Evolutionary conservation across 768 basidiomycete species (phyloP).

Genomic region (Zangia roseola): DNA sequence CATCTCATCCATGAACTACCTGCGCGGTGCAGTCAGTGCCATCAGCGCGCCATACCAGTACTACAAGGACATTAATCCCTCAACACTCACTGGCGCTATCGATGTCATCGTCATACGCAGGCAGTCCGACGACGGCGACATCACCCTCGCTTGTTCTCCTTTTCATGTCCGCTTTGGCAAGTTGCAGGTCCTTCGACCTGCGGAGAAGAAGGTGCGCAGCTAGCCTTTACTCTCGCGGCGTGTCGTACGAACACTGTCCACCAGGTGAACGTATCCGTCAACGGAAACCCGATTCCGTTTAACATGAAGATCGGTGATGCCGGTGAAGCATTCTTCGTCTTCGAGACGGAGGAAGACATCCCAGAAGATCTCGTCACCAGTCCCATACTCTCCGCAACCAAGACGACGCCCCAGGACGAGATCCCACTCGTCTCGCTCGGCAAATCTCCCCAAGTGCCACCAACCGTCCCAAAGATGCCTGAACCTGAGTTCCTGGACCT

Average conservation of each 20-base stretch:
- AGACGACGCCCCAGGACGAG: slow-evolving; percentile 25
- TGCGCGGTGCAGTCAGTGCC: slow-evolving; percentile 81
- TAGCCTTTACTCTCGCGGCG: neutral
- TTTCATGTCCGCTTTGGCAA: slow-evolving; percentile 99
- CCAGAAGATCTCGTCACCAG: slow-evolving; percentile 93
- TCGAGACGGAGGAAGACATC: slow-evolving; percentile 94
- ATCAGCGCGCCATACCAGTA: slow-evolving; percentile 88
- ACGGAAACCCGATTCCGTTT: slow-evolving; percentile 84
- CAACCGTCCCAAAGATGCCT: slow-evolving; percentile 21
- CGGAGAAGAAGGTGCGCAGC: slow-evolving; percentile 80
- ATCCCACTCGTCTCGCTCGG: slow-evolving; percentile 22
- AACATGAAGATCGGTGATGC: slow-evolving; percentile 99
- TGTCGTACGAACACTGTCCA: neutral
- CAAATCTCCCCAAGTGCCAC: slow-evolving; percentile 14
- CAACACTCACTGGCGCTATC: slow-evolving; percentile 96
- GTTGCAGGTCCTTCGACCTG: slow-evolving; percentile 90
- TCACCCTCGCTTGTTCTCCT: slow-evolving; percentile 84
- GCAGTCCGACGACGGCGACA: slow-evolving; percentile 57
- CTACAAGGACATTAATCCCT: slow-evolving; percentile 93
- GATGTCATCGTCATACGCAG: slow-evolving; percentile 95
- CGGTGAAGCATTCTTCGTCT: slow-evolving; percentile 98
- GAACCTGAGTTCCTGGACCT: slow-evolving; percentile 89
- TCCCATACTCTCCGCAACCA: slow-evolving; percentile 76
- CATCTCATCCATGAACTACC: slow-evolving; percentile 67
- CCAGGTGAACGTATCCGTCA: slow-evolving; percentile 87